Evolutionary conservation across 352 stramenopile genomes (phyloP), one percentile per base, ranked within the genome.

Genomic region (Phytophthora fragariaefolia): DNA sequence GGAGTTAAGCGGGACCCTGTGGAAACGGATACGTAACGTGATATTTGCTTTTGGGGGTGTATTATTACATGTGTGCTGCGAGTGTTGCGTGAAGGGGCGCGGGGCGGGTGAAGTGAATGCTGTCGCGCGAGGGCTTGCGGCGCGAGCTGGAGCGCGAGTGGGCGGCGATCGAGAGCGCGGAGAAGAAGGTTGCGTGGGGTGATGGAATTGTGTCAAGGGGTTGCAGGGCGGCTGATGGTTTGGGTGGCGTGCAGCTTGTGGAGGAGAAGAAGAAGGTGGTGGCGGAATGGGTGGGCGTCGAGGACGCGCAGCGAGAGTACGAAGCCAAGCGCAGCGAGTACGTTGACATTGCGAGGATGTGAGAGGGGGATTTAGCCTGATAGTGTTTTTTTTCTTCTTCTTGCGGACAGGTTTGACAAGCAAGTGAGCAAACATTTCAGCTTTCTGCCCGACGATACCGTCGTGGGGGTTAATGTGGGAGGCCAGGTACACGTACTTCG

Each of bases 391-490:
- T n/a, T n/a, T n/a, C n/a, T n/a, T n/a, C n/a, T n/a, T n/a, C n/a
- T n/a, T n/a, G n/a, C n/a, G n/a, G n/a, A n/a, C n/a, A 93, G 85
- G 28, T 92, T 93, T 65, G 82, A 92, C 52, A 82, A 77, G n/a
- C n/a, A 74, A 12, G 76, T 87, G 48, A 64, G 58, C 27, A 80
- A 86, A 18, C 78, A 79, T n/a, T 91, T 91, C 32, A 68, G 32
- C 20, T 91, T 93, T 61, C 58, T 90, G 6, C 63, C 74, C 5
- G 27, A 57, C 0, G 82, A 90, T 26, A 62, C 77, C 1, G 60
- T 93, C 7, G 73, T 93, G 6, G 49, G 80, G 5, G 92, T 93
- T 68, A 93, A 93, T 42, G 79, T 93, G 3, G 83, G 83, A 0
- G 85, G 85, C 0, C 78, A 88, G 70, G 78, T 90, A n/a, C n/a